Conservation (phyloP, 495 filamentous ascomycete species). For the Staphylotrichum tortipilum region DNA sequence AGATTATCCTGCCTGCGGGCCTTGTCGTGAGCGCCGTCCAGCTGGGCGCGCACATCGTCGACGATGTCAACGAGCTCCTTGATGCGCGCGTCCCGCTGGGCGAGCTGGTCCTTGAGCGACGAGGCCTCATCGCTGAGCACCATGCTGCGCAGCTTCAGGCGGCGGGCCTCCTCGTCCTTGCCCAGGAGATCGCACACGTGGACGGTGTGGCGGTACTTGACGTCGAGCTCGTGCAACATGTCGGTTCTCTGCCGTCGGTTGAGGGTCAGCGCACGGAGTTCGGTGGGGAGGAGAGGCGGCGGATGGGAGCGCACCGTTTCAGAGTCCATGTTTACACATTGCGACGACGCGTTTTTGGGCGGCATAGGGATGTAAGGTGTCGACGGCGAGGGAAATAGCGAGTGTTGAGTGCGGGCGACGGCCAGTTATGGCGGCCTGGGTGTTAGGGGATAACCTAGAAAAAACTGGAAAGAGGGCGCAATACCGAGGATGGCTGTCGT, state of each 20-base stretch:
- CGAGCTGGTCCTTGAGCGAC: slow-evolving; percentile 29
- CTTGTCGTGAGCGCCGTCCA: slow-evolving; percentile 49
- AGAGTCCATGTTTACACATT: slow-evolving; percentile 33
- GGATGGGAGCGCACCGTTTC: slow-evolving; percentile 28
- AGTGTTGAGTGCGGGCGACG: background rate
- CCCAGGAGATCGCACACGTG: slow-evolving; percentile 50
- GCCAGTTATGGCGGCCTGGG: background rate
- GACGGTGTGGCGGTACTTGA: slow-evolving; percentile 53
- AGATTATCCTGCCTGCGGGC: slow-evolving; percentile 47
- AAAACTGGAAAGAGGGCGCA: background rate
- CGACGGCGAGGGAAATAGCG: background rate
- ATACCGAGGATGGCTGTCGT: background rate
- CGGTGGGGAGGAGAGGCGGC: background rate
- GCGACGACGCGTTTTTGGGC: slow-evolving; percentile 27
- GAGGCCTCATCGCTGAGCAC: slow-evolving; percentile 61
- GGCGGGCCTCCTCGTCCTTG: slow-evolving; percentile 60
- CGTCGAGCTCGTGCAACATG: slow-evolving; percentile 46
- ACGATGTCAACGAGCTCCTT: slow-evolving; percentile 49
- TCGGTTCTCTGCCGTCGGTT: slow-evolving; percentile 23
- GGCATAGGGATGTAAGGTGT: slow-evolving; percentile 17
- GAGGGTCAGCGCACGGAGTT: slow-evolving; percentile 9
- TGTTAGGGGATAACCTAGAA: background rate
- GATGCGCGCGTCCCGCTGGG: slow-evolving; percentile 46
- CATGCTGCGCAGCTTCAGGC: slow-evolving; percentile 55
- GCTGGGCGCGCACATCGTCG: slow-evolving; percentile 47